Base-by-base conservation (phyloP, 345 rosid species). In the Anacardium occidentale region DNA sequence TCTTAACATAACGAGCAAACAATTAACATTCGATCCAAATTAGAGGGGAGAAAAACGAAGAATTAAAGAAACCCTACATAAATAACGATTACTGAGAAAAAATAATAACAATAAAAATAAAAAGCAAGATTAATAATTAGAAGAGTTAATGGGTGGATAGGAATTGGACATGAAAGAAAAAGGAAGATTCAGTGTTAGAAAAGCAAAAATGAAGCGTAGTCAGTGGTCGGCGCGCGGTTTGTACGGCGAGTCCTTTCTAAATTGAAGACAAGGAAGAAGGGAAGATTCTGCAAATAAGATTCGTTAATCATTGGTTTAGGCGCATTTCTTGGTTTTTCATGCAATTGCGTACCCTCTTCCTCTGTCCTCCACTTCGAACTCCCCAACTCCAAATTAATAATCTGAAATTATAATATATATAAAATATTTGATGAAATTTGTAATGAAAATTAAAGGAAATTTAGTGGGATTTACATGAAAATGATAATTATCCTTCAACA, bases 1-100 rank as follows among this genome's bases (percentile, higher is more conserved):
- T 79, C 65, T 83, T 66, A 82, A 86, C 89, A 87, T 81, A 81
- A 81, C 89, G 89, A 65, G 18, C 20, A 24, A 37, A 47, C 14
- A 1, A 25, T 74, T 78, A 59, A 77, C 81, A 82, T 86, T 78
- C 82, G 83, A 84, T 72, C 79, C 73, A 22, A 57, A 69, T 24
- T 12, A 15, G 18, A 15, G 5, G 18, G 68, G 14, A 7, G 25
- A 25, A 63, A 21, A 37, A 37, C 5, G 1, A 37, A 37, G 42
- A 58, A 24, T 29, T 10, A 55, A 24, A 56, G 17, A 70, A 70
- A 70, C 44, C 73, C 72, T 42, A 55, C 26, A 44, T n/a, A 42
- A 10, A 20, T 1, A 50, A 66, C 2, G 20, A 50, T 22, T 25
- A 7, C 8, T 26, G 53, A 14, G 29, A 32, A 32, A 13, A 18